Evolutionary conservation across 2,329 filamentous ascomycete species (phyloP).

Genomic region (Colletotrichum agaves): DNA sequence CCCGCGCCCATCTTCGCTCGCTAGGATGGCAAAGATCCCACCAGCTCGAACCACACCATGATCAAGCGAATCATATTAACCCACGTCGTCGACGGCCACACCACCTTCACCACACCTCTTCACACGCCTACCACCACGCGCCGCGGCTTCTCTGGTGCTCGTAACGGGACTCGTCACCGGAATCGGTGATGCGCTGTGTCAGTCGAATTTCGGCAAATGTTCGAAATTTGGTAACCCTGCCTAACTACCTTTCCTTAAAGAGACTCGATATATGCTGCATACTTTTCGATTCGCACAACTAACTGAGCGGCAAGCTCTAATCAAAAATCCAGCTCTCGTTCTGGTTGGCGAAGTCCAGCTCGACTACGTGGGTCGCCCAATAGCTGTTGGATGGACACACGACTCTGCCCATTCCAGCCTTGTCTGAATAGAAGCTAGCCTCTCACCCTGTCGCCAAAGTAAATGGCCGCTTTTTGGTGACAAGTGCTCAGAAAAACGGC

Average conservation of each 20-base stretch:
- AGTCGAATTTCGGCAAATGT: not conserved
- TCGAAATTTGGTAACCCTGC: constrained; percentile 3
- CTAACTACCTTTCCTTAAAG: not conserved
- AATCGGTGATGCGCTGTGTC: constrained; percentile 17
- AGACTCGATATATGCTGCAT: no score
- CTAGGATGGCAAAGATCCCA: constrained; percentile 23
- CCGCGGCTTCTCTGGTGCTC: constrained; percentile 1
- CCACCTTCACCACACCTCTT: constrained; percentile 25
- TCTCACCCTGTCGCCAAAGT: no score
- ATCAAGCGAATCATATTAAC: constrained; percentile 38
- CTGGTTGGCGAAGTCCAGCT: no score
- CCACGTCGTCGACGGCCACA: constrained; percentile 38
- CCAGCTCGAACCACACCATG: constrained; percentile 23
- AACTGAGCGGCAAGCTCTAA: no score
- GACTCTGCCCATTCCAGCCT: not conserved
- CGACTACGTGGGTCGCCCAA: no score
- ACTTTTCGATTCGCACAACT: no score
- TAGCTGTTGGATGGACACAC: not conserved
- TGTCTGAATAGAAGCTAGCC: not conserved
- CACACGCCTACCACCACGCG: constrained; percentile 17
- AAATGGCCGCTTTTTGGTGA: no score
- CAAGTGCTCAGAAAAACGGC: no score
- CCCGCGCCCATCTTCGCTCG: constrained; percentile 31
- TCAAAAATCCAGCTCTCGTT: no score
- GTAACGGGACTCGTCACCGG: constrained; percentile 9